A percentile compares a stretch with the other conserved stretches of the same genome.
Conservation (phyloP, 2,329 filamentous ascomycete genomes). For the Bimuria novae-zelandiae region DNA sequence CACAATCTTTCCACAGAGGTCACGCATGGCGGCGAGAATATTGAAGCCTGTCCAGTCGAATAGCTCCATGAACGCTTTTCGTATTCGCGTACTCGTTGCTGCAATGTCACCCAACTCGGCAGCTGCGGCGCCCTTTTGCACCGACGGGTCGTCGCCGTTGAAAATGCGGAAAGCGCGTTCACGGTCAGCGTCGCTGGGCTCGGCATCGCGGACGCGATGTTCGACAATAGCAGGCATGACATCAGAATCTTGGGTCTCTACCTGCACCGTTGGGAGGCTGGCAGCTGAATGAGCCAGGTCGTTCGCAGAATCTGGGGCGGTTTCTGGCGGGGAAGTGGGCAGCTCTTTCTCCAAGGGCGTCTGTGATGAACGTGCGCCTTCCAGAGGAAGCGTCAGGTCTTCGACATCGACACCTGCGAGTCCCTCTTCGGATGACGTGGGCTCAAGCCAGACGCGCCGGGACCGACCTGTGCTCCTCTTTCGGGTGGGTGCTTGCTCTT, state of each 20-base stretch:
- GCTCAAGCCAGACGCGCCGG: slow-evolving; percentile 48
- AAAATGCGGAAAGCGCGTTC: slow-evolving; percentile 82
- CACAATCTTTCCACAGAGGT: slow-evolving; percentile 79
- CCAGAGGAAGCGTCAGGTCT: slow-evolving; percentile 45
- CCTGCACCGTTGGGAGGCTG: slow-evolving; percentile 55
- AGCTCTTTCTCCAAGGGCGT: slow-evolving; percentile 41
- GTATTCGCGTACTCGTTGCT: slow-evolving; percentile 57
- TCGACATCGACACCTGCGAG: slow-evolving; percentile 28
- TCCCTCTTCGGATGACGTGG: slow-evolving; percentile 43
- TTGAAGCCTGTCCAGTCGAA: slow-evolving; percentile 85
- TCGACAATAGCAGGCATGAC: slow-evolving; percentile 44
- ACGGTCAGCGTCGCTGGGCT: slow-evolving; percentile 68
- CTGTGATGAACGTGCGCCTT: slow-evolving; percentile 44
- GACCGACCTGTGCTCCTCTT: slow-evolving; percentile 26
- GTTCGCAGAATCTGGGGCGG: slow-evolving; percentile 48
- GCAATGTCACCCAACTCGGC: slow-evolving; percentile 81
- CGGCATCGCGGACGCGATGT: slow-evolving; percentile 30
- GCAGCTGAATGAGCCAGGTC: slow-evolving; percentile 55
- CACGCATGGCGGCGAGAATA: slow-evolving; percentile 76
- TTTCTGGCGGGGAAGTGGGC: slow-evolving; percentile 42
- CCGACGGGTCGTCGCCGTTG: slow-evolving; percentile 80
- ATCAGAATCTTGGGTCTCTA: slow-evolving; percentile 53
- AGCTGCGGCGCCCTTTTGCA: slow-evolving; percentile 78
- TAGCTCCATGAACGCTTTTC: slow-evolving; percentile 85
- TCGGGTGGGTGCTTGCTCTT: slow-evolving; percentile 20